Percentiles rank a stretch among this genome's conserved stretches.
Conservation (phyloP, 192 early-diverging fungal species). For the Coemansia sp. region DNA sequence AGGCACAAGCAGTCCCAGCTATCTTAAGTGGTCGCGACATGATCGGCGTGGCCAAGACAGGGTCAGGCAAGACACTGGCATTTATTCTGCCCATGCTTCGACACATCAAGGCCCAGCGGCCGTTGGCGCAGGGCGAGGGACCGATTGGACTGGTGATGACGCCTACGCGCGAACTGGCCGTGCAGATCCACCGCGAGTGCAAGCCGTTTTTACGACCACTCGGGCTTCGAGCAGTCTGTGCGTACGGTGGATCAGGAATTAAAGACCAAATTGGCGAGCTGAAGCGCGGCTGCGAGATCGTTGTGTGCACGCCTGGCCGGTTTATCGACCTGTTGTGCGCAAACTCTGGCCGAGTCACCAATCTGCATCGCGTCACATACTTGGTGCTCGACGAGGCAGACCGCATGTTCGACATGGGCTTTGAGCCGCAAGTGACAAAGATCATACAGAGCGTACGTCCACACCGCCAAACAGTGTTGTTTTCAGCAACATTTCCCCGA, state of each 20-base stretch:
- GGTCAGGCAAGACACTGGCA: slow-evolving; percentile 90
- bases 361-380: slow-evolving; percentile 86
- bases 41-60: slow-evolving; percentile 94
- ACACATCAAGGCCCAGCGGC: slow-evolving; percentile 88
- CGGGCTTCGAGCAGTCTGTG: slow-evolving; percentile 84
- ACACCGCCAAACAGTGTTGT: slow-evolving; percentile 82
- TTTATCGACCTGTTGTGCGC: slow-evolving; percentile 87
- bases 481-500: slow-evolving; percentile 93
- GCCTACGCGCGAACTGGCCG: slow-evolving; percentile 88
- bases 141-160: slow-evolving; percentile 89
- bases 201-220: slow-evolving; percentile 84
- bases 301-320: slow-evolving; percentile 90
- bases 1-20: slow-evolving; percentile 93
- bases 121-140: slow-evolving; percentile 74
- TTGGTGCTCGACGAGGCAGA: slow-evolving; percentile 96
- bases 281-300: slow-evolving; percentile 86
- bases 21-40: slow-evolving; percentile 94
- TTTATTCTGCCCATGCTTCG: slow-evolving; percentile 95
- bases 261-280: slow-evolving; percentile 87
- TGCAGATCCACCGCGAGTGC: slow-evolving; percentile 92
- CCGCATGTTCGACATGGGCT: slow-evolving; percentile 99
- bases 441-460: slow-evolving; percentile 92
- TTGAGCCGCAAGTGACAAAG: slow-evolving; percentile 96
- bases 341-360: slow-evolving; percentile 84
- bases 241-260: slow-evolving; percentile 84